Base-by-base conservation (phyloP, 2,329 filamentous ascomycete species). In the Xylaria sp. region DNA sequence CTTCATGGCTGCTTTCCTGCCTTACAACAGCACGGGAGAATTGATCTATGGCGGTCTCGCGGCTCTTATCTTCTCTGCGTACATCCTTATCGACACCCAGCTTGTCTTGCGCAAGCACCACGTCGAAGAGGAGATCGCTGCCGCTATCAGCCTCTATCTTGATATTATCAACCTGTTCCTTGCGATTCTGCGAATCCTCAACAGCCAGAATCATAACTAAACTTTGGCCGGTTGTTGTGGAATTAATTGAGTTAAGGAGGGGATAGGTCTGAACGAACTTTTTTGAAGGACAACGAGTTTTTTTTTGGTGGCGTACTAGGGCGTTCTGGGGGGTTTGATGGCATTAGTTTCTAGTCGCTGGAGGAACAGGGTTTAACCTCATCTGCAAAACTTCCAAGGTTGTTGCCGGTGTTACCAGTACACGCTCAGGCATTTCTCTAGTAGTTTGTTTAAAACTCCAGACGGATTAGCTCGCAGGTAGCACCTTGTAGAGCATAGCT, bases 101-200 rank as follows among this genome's bases (percentile, higher is more conserved):
- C 84, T 99, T 76, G 90, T 99, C 71, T 92, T 99, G 89, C 90
- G 94, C 78, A 93, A 97, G 81, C 96, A 98, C 83, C 95, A 98
- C 78, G 94, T 98, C 62, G 96, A 99, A 83, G 95, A 98, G 87
- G 94, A 98, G 86, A 98, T 98, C 79, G 94, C 94, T 7, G 95
- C 95, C 59, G 91, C 93, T 10, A 97, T 99, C 81, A 96, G 93
- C 79, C 87, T 99, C 58, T 99, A 99, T 81, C 88, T 99, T 59
- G 95, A 98, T 81, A 90, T 98, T 73, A 93, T 98, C 85, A 99
- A 99, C 87, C 82, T 99, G 74, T 99, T 99, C 89, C 86, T 99
- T 74, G 92, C 94, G 63, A 99, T 99, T 78, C 86, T 99, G 78
- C 89, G 96, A 78, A 98, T 99, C 76, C 86, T 99, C 78, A 99